These are phyloP conservation scores for Syzygium aqueum DNA, from an alignment of 345 rosid species.

Conservation along the genomic window DNA sequence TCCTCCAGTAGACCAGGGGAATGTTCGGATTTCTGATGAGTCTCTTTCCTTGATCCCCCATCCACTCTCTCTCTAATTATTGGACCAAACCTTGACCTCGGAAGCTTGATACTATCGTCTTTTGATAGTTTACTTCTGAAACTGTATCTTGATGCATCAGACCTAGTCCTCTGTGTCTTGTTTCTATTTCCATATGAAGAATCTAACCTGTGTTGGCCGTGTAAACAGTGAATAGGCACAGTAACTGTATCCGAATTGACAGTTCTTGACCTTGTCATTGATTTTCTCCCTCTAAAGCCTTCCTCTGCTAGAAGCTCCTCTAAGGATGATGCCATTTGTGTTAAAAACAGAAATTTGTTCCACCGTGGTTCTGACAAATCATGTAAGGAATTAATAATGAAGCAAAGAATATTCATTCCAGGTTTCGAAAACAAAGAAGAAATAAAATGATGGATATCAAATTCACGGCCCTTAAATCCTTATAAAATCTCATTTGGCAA, in stretches of 20 bases:
- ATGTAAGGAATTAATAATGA: neutral
- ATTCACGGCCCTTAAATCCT: neutral
- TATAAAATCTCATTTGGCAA: neutral
- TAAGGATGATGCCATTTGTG: constrained; percentile 44
- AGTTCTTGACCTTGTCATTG: constrained; percentile 20
- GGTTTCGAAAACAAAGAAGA: neutral
- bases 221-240: constrained; percentile 5
- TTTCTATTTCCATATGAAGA: constrained; percentile 16
- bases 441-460: neutral
- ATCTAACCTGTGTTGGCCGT: constrained; percentile 5
- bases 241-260: constrained; percentile 17
- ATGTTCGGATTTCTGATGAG: neutral
- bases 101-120: constrained; percentile 4
- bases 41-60: constrained; percentile 6
- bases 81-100: constrained; percentile 20
- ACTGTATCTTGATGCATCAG: constrained; percentile 20
- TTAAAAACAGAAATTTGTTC: neutral
- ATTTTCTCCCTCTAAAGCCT: constrained; percentile 41
- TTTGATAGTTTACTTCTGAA: constrained; percentile 14
- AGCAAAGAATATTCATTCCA: neutral
- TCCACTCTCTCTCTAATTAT: constrained; percentile 14
- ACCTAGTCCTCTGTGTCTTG: constrained; percentile 28
- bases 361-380: neutral
- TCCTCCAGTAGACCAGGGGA: constrained; percentile 8
- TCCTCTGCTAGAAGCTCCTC: constrained; percentile 60